Conservation (phyloP, 176 grass and related monocot genomes). For the Bonia amplexicaulis region DNA sequence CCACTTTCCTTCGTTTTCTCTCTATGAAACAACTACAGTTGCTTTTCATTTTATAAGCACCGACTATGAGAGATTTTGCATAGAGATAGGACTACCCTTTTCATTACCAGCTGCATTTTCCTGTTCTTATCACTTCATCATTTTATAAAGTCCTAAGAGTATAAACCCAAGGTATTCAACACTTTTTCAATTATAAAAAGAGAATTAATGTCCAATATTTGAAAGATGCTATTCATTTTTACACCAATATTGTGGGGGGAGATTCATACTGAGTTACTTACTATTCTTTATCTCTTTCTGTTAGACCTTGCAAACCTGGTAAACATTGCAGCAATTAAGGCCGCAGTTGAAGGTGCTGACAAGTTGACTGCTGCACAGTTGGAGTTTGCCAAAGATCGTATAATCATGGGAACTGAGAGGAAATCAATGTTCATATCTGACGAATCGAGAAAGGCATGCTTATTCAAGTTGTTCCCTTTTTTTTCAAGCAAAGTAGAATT, state of each 20-base stretch:
- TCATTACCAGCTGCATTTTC: neutral
- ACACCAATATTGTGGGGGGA: neutral
- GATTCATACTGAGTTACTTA: slow-evolving; percentile 10
- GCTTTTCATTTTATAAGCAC: neutral
- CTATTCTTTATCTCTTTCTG: slow-evolving; percentile 19
- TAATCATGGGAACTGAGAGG: slow-evolving; percentile 97
- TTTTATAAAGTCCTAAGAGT: neutral
- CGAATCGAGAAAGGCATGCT: slow-evolving; percentile 79
- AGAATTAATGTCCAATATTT: neutral
- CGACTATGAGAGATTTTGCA: neutral
- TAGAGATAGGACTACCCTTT: neutral
- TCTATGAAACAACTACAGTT: neutral
- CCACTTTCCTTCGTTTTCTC: neutral
- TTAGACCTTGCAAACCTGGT: slow-evolving; percentile 96
- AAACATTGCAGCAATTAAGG: slow-evolving; percentile 98
- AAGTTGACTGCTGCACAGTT: slow-evolving; percentile 65
- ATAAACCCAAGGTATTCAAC: neutral
- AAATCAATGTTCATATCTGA: slow-evolving; percentile 95
- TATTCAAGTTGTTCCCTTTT: slow-evolving; percentile 9
- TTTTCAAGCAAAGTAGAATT: slow-evolving; percentile 1
- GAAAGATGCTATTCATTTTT: slow-evolving; percentile 6
- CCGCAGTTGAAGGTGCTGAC: slow-evolving; percentile 89
- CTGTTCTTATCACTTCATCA: neutral
- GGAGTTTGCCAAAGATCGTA: slow-evolving; percentile 97
- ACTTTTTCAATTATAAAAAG: neutral